These are phyloP conservation scores for Wickerhamomyces sp. DNA, from an alignment of 1,139 yeast species.

Conservation along the genomic window DNA sequence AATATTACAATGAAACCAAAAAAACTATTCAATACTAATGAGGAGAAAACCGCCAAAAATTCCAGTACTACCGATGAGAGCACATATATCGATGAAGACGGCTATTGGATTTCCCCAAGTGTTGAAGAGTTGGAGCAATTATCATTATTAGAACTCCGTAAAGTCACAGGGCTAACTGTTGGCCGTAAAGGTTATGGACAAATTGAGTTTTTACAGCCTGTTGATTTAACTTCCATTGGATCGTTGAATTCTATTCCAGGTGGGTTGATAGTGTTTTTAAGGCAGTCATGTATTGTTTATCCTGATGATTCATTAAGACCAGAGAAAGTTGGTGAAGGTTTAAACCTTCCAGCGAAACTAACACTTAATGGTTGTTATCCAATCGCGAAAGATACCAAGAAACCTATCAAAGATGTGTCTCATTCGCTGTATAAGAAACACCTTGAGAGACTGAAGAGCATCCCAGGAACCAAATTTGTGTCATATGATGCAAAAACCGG, in stretches of 20 bases:
- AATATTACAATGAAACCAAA: not conserved
- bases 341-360: slow-evolving; percentile 71
- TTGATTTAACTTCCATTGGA: slow-evolving; percentile 69
- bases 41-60: slow-evolving; percentile 4
- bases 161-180: slow-evolving; percentile 62
- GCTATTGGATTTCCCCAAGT: slow-evolving; percentile 87
- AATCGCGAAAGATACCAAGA: slow-evolving; percentile 61
- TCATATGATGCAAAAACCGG: slow-evolving; percentile 80
- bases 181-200: slow-evolving; percentile 81
- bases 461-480: slow-evolving; percentile 59
- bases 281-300: slow-evolving; percentile 64
- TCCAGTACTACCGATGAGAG: slow-evolving; percentile 29
- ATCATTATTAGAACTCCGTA: slow-evolving; percentile 59
- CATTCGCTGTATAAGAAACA: slow-evolving; percentile 70
- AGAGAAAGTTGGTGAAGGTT: slow-evolving; percentile 66
- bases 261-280: slow-evolving; percentile 54
- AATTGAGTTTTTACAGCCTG: slow-evolving; percentile 73
- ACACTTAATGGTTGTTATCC: slow-evolving; percentile 81
- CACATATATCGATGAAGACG: slow-evolving; percentile 51
- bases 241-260: slow-evolving; percentile 62
- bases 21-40: not conserved
- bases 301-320: slow-evolving; percentile 68
- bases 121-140: slow-evolving; percentile 54
- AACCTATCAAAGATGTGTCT: slow-evolving; percentile 74
- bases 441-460: slow-evolving; percentile 57